These are phyloP conservation scores for Fusarium brachygibbosum DNA, from an alignment of 2,329 filamentous ascomycete genomes.

Conservation along the genomic window DNA sequence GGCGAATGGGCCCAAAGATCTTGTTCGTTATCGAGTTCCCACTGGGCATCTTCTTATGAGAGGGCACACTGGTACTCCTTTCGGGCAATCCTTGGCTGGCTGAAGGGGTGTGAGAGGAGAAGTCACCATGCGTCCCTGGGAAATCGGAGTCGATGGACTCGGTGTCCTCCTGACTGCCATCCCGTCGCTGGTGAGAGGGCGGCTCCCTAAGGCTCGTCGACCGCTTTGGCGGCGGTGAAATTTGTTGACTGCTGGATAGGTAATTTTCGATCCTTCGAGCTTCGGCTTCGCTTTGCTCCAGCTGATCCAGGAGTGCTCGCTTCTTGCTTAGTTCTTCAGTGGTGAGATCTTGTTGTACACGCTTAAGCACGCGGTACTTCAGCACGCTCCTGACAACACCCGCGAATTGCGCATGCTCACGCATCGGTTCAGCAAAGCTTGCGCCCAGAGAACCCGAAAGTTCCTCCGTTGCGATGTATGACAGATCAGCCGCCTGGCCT, in stretches of 20 bases:
- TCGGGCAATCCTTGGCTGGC: constrained; percentile 79
- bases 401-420: constrained; percentile 96
- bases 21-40: constrained; percentile 93
- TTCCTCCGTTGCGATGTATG: constrained; percentile 95
- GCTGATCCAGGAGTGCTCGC: constrained; percentile 80
- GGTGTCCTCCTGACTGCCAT: constrained; percentile 78
- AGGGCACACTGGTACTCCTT: constrained; percentile 58
- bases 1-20: constrained; percentile 94
- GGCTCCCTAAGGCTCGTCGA: constrained; percentile 72
- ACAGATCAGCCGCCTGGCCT: constrained; percentile 94
- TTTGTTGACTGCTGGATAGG: constrained; percentile 78
- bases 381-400: constrained; percentile 91
- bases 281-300: constrained; percentile 95
- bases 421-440: constrained; percentile 96
- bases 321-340: constrained; percentile 94
- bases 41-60: constrained; percentile 84
- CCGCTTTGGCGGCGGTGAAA: constrained; percentile 72
- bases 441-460: constrained; percentile 89
- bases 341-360: constrained; percentile 98
- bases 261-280: constrained; percentile 95
- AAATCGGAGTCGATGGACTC: constrained; percentile 97
- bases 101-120: constrained; percentile 73
- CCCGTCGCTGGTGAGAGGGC: constrained; percentile 63
- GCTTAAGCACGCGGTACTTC: constrained; percentile 90
- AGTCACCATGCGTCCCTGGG: constrained; percentile 85